A percentile compares a stretch with the other conserved stretches of the same genome.
These are phyloP conservation scores for Thozetella sp. DNA, from an alignment of 495 filamentous ascomycete genomes.

Conservation along the genomic window DNA sequence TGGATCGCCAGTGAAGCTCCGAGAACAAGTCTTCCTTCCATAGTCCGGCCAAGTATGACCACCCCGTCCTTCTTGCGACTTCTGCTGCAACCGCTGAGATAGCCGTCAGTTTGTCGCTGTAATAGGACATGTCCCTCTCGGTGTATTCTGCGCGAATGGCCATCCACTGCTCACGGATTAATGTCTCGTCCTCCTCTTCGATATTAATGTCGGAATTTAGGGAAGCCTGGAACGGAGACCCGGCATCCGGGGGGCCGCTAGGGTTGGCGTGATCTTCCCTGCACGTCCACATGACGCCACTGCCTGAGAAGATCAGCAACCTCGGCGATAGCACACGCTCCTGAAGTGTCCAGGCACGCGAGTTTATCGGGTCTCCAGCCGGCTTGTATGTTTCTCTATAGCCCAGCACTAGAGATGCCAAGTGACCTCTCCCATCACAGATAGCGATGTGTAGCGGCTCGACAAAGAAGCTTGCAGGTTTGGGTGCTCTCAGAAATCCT, in stretches of 20 bases:
- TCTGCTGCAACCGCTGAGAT: conserved; percentile 9
- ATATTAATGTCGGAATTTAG: no score
- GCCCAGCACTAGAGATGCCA: not conserved
- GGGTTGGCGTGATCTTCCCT: conserved; percentile 5
- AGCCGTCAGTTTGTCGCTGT: conserved; percentile 4
- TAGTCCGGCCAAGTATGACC: conserved; percentile 6
- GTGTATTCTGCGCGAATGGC: conserved; percentile 6
- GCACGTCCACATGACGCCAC: conserved; percentile 8
- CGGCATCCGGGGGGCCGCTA: conserved; percentile 3
- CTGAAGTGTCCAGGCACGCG: conserved; percentile 7
- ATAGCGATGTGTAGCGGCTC: conserved; percentile 1
- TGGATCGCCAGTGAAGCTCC: conserved; percentile 7
- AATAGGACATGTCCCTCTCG: conserved; percentile 1
- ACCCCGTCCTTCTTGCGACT: conserved; percentile 1
- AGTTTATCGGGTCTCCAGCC: conserved; percentile 2
- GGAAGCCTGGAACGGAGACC: not conserved
- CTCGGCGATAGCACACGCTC: conserved; percentile 3
- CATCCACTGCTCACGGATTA: conserved; percentile 1
- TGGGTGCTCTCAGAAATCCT: conserved; percentile 12
- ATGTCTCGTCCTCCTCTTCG: no score
- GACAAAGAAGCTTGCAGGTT: conserved; percentile 2
- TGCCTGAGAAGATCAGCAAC: conserved; percentile 6
- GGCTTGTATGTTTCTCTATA: conserved; percentile 3
- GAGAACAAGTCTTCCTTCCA: conserved; percentile 8
- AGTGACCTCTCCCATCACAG: no score